Evolutionary conservation across 208 protist species (phyloP).

Genomic region (Angomonas deanei): DNA sequence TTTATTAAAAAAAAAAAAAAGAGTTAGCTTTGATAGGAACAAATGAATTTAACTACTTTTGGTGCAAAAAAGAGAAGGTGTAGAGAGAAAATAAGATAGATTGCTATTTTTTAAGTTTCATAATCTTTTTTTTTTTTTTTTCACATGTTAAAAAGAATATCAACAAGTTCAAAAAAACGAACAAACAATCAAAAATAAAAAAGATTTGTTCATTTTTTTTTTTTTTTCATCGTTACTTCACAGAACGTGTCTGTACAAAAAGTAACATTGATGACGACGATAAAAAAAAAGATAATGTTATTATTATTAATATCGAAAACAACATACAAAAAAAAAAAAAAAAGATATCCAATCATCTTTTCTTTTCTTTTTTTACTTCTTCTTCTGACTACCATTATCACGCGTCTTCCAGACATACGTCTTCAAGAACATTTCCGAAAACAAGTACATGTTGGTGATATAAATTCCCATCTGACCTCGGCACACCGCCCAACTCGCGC

Average conservation of each 20-base stretch:
- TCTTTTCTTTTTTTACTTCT: constrained; percentile 10
- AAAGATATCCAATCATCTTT: background rate
- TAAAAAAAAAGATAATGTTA: constrained; percentile 8
- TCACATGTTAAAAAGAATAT: background rate
- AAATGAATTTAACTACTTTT: background rate
- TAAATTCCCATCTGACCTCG: constrained; percentile 80
- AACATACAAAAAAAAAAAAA: background rate
- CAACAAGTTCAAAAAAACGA: background rate
- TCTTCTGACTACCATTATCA: background rate
- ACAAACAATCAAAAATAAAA: background rate
- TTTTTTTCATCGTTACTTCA: too few species aligned
- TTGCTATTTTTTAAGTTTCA: too few species aligned
- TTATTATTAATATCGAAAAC: background rate
- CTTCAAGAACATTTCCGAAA: constrained; percentile 86
- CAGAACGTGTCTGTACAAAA: too few species aligned
- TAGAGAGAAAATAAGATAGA: too few species aligned
- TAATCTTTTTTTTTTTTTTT: constrained; percentile 1
- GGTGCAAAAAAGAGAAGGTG: too few species aligned
- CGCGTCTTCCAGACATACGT: constrained; percentile 38
- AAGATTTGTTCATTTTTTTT: too few species aligned
- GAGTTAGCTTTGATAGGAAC: background rate
- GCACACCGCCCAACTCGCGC: constrained; percentile 30
- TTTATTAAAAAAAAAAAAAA: background rate
- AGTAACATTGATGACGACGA: background rate
- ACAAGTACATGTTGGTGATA: constrained; percentile 87